Base-by-base conservation (phyloP, 2,329 filamentous ascomycete genomes). In the Ceratocystiopsis brevicomis region DNA sequence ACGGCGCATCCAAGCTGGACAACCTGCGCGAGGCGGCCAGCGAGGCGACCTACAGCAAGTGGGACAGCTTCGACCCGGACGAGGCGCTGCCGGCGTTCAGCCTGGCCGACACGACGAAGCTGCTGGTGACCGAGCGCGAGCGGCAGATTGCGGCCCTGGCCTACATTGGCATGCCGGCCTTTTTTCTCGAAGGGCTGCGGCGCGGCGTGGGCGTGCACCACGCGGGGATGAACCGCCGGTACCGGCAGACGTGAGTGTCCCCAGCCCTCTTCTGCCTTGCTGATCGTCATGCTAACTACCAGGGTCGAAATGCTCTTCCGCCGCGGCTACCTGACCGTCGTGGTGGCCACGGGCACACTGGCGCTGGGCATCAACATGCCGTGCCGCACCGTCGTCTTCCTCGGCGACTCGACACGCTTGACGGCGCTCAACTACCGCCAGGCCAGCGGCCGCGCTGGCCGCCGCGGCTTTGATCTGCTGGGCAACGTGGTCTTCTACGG, bases 281-380 rank as follows among this genome's bases (percentile, higher is more conserved):
- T 30, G 19, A 21, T 21, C 19, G 19, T 21, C 19, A 21, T 21
- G 19, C 19, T 21, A 21, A 21, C 19, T 6, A 30, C 25, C 30
- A 66, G 65, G 17, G 77, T 83, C 1, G 81, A 86, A 53, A 79
- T 82, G 46, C 60, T 85, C 9, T 86, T 85, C 59, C 70, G 82
- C 10, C 78, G 72, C 54, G 78, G 80, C 1, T 86, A 72, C 53
- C 58, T 87, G 37, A 68, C 71, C 9, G 75, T 80, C 1, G 74
- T 87, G 25, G 67, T 87, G 21, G 81, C 81, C 1, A 87, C 81
- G 1, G 81, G 80, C 1, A 86, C 81, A 0, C 66, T 86, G 18
- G 78, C 78, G 2, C 62, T 87, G 6, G 82, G 82, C 62, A 80
- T 88, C 61, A 88, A 84, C 52, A 83, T 84, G 78, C 82, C 82